Evolutionary conservation across 2,329 filamentous ascomycete species (phyloP).

Genomic region (Ophiostoma triangulosporum): DNA sequence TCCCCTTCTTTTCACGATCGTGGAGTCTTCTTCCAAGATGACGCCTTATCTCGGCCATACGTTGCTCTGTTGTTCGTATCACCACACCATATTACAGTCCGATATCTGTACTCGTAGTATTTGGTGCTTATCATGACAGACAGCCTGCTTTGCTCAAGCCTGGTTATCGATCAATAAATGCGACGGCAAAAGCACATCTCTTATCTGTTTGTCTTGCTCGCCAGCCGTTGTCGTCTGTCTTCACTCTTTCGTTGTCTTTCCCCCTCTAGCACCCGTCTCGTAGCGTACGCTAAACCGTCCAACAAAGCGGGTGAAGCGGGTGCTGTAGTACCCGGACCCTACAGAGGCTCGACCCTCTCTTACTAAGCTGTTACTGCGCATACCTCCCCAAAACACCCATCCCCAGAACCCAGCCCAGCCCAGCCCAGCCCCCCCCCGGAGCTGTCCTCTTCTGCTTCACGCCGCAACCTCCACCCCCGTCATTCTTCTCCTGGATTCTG

Average conservation of each 20-base stretch:
- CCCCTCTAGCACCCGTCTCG: neutral
- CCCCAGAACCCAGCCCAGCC: no score
- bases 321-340: neutral
- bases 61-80: no score
- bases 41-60: no score
- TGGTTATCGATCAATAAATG: no score
- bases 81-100: no score
- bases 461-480: neutral
- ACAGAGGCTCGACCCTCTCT: neutral
- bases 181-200: no score
- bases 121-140: no score
- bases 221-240: no score
- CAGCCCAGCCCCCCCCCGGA: neutral
- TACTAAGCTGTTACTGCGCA: neutral
- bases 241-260: neutral
- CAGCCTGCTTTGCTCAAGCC: no score
- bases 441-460: neutral
- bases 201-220: neutral
- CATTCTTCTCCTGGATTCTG: neutral
- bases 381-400: neutral
- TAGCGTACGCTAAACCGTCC: neutral
- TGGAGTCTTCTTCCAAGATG: no score
- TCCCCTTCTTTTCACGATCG: no score
- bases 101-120: no score
- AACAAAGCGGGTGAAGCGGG: neutral